These are phyloP conservation scores for Pleurotus sapidus DNA, from an alignment of 768 basidiomycete species.

Conservation along the genomic window DNA sequence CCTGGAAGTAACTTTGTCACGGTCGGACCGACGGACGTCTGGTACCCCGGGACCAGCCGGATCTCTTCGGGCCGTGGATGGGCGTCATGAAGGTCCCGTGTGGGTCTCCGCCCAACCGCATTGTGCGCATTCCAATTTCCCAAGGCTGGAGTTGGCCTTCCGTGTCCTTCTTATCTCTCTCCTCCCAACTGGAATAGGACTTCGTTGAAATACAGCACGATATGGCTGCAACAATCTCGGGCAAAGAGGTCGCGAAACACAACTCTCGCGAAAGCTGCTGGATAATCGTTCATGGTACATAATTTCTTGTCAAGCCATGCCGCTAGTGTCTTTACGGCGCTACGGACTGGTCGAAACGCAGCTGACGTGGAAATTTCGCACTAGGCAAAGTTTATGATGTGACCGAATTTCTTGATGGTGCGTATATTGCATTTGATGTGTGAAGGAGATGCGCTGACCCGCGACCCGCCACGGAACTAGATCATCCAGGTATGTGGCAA, in stretches of 20 bases:
- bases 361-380: neutral
- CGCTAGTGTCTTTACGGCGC: neutral
- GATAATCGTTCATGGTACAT: conserved; percentile 80
- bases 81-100: no score
- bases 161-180: neutral
- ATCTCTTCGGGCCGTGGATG: no score
- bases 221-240: conserved; percentile 27
- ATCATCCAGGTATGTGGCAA: neutral
- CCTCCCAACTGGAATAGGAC: conserved; percentile 2
- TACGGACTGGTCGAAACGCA: conserved; percentile 9
- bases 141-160: neutral
- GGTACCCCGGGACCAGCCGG: no score
- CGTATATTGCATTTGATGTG: conserved; percentile 11
- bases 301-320: neutral
- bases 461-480: neutral
- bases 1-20: no score
- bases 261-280: conserved; percentile 64
- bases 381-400: conserved; percentile 76
- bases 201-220: no score
- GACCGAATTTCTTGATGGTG: conserved; percentile 73
- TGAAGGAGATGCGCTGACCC: neutral
- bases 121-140: neutral
- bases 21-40: no score
- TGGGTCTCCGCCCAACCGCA: no score
- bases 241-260: conserved; percentile 52